These are phyloP conservation scores for Leishmania lainsoni DNA, from an alignment of 208 protist genomes.

Conservation along the genomic window DNA sequence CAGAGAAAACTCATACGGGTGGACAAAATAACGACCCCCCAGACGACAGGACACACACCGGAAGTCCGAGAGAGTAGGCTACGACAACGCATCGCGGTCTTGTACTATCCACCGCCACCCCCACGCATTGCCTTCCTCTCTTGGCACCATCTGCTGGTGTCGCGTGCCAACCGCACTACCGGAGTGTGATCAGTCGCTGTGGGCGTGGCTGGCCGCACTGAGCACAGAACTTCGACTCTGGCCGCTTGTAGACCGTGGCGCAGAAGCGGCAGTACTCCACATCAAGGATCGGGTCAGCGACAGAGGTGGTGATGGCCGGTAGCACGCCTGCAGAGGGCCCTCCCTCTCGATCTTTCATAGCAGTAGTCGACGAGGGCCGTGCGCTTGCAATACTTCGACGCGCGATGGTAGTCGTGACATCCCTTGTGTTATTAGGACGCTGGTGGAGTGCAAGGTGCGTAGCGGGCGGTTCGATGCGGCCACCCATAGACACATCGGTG, in stretches of 20 bases:
- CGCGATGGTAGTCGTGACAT: not conserved
- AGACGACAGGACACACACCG: not conserved
- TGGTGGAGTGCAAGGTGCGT: conserved; percentile 4
- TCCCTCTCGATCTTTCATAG: not conserved
- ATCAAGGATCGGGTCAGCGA: conserved; percentile 10
- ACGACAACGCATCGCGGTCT: not conserved
- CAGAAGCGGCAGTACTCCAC: conserved; percentile 50
- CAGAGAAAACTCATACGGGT: not conserved
- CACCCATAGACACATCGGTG: conserved; percentile 53
- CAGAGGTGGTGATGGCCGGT: not conserved
- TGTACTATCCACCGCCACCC: not conserved
- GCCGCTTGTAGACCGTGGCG: conserved; percentile 51
- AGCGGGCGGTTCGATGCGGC: conserved; percentile 38
- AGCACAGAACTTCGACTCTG: conserved; percentile 55
- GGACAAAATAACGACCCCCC: not conserved
- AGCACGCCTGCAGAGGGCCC: not conserved
- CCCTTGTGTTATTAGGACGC: not conserved
- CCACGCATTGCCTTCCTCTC: not conserved
- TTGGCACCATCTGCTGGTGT: not conserved
- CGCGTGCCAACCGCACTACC: not conserved
- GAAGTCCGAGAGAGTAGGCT: not conserved
- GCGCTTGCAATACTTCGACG: not conserved
- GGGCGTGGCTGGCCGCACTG: conserved; percentile 54
- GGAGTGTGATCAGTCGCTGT: conserved; percentile 13
- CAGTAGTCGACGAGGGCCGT: not conserved